Conservation (phyloP, 2,329 filamentous ascomycete species). For the Pseudocercospora fijiensis region DNA sequence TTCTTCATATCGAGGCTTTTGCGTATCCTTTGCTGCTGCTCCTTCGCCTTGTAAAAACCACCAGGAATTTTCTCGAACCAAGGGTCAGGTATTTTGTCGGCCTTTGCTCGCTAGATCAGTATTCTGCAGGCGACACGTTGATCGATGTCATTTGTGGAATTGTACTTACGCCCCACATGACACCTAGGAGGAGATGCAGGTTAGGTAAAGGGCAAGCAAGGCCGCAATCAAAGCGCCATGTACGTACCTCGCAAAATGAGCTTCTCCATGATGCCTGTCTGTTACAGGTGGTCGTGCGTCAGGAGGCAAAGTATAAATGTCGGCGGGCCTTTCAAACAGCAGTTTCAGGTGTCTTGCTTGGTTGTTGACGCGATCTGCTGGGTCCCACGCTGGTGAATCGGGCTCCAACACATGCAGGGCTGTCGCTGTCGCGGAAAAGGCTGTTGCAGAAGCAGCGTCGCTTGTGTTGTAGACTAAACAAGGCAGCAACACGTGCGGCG, state of each 20-base stretch:
- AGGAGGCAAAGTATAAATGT: slow-evolving; percentile 3
- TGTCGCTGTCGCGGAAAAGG: slow-evolving; percentile 8
- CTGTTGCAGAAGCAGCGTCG: neutral
- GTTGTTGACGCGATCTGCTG: slow-evolving; percentile 1
- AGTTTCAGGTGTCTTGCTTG: slow-evolving; percentile 5
- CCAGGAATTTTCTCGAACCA: slow-evolving; percentile 42
- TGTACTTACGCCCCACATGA: slow-evolving; percentile 28
- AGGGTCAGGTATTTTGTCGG: slow-evolving; percentile 42
- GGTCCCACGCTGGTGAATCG: slow-evolving; percentile 13
- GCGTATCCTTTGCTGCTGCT: slow-evolving; percentile 19
- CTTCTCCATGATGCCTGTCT: slow-evolving; percentile 26
- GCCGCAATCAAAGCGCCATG: neutral
- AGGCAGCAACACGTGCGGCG: neutral
- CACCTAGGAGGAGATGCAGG: slow-evolving; percentile 20
- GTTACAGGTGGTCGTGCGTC: slow-evolving; percentile 8
- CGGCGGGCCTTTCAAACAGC: slow-evolving; percentile 4
- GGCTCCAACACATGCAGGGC: slow-evolving; percentile 16
- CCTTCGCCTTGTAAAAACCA: slow-evolving; percentile 38
- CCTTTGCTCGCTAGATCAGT: slow-evolving; percentile 8
- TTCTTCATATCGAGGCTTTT: slow-evolving; percentile 23
- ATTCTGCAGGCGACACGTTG: neutral
- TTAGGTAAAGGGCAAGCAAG: slow-evolving; percentile 17
- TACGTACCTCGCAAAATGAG: slow-evolving; percentile 29
- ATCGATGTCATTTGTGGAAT: slow-evolving; percentile 4
- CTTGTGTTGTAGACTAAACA: neutral